phyloP scores from a whole-genome alignment of 805 yeast species.

The Metschnikowia koreensis region DNA sequence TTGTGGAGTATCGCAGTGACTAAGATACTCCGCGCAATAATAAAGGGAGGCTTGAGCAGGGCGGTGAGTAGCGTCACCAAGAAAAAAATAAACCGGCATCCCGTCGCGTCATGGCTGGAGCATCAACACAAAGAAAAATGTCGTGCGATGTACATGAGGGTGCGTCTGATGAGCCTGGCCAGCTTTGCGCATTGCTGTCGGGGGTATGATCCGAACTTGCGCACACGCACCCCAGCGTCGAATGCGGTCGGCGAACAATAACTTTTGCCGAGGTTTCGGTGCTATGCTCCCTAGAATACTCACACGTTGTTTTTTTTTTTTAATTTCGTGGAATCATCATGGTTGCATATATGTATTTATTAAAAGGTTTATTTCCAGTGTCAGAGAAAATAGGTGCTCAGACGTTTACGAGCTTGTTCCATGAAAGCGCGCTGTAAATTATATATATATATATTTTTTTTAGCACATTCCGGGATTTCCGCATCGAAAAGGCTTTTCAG shows the following conservation, averaged over 20 bases:
- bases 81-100: not conserved
- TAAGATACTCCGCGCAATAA: not conserved
- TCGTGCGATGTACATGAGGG: not conserved
- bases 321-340: not conserved
- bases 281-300: not conserved
- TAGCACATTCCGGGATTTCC: not conserved
- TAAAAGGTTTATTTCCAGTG: not conserved
- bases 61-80: not conserved
- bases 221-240: conserved; percentile 8
- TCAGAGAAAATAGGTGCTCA: not conserved
- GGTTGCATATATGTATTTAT: not conserved
- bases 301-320: not conserved
- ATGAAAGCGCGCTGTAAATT: no score
- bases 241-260: conserved; percentile 1
- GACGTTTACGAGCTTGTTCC: not conserved
- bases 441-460: no score
- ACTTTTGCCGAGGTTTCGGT: conserved; percentile 1
- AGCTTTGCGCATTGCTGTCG: not conserved
- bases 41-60: not conserved
- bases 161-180: conserved; percentile 2
- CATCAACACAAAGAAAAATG: not conserved
- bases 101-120: conserved; percentile 1
- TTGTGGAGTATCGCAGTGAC: conserved; percentile 46
- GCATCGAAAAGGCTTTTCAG: not conserved
- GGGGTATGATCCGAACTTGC: not conserved